phyloP scores from a whole-genome alignment of 768 basidiomycete genomes.

The Macrolepiota dolichaula region DNA sequence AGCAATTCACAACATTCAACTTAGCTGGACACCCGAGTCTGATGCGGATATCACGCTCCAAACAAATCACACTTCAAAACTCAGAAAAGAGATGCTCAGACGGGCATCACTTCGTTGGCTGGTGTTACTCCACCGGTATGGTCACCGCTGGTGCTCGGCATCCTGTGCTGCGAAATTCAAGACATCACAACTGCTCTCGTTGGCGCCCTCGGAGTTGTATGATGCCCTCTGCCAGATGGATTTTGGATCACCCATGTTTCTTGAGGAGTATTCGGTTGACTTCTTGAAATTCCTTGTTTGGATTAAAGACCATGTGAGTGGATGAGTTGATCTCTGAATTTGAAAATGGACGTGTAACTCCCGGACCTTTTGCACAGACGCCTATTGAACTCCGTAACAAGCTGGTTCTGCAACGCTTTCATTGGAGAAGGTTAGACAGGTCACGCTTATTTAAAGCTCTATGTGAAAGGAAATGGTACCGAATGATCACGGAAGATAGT shows the following conservation, averaged over 20 bases:
- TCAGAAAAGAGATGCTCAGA: not conserved
- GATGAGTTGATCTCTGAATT: not conserved
- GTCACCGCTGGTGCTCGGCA: not conserved
- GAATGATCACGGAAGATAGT: not conserved
- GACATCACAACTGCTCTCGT: not conserved
- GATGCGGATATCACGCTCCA: not conserved
- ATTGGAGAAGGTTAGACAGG: not conserved
- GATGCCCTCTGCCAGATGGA: not conserved
- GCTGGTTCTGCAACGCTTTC: not conserved
- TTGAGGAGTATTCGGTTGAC: not conserved
- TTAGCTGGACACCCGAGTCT: not conserved
- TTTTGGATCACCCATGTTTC: not conserved
- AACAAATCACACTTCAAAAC: not conserved
- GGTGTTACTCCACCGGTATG: not conserved
- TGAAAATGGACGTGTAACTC: not conserved
- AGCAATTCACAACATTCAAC: not conserved
- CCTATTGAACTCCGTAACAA: conserved; percentile 2
- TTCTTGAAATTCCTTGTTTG: not conserved
- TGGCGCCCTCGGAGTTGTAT: not conserved
- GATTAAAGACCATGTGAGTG: conserved; percentile 3
- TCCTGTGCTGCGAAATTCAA: not conserved
- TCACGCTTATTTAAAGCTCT: conserved; percentile 1
- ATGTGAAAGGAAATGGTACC: not conserved
- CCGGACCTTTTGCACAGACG: not conserved
- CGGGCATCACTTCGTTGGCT: not conserved